Evolutionary conservation across 805 yeast species (phyloP).

Genomic region (Yueomyces sp.): DNA sequence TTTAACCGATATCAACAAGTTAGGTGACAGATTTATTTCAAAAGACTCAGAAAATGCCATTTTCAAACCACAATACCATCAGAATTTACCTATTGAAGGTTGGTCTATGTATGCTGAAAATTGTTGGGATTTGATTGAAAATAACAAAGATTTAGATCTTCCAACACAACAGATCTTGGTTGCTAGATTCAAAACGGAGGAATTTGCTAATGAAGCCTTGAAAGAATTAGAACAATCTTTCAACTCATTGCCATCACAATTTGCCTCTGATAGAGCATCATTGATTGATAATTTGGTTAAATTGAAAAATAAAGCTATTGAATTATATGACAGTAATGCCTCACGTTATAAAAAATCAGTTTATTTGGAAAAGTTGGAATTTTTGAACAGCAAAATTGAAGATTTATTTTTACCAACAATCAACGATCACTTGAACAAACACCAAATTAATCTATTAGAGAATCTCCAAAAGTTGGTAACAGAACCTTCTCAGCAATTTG

Average conservation of each 20-base stretch:
- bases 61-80: slow-evolving; percentile 64
- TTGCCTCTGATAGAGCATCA: slow-evolving; percentile 12
- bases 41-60: slow-evolving; percentile 20
- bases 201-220: slow-evolving; percentile 48
- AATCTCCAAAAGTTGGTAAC: slow-evolving; percentile 25
- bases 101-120: slow-evolving; percentile 86
- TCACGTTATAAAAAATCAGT: slow-evolving; percentile 59
- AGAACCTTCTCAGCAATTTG: slow-evolving; percentile 1
- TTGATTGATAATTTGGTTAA: slow-evolving; percentile 32
- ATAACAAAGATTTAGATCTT: slow-evolving; percentile 84
- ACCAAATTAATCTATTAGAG: slow-evolving; percentile 26
- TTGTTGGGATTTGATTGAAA: slow-evolving; percentile 90
- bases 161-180: slow-evolving; percentile 95
- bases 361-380: slow-evolving; percentile 46
- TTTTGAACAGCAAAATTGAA: slow-evolving; percentile 37
- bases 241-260: slow-evolving; percentile 17
- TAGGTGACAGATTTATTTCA: slow-evolving; percentile 46
- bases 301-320: slow-evolving; percentile 35
- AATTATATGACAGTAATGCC: slow-evolving; percentile 55
- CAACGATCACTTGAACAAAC: slow-evolving; percentile 30
- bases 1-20: slow-evolving; percentile 37
- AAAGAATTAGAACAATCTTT: slow-evolving; percentile 30
- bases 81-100: slow-evolving; percentile 84
- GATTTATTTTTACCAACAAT: slow-evolving; percentile 8
- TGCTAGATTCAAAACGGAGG: slow-evolving; percentile 90